These are phyloP conservation scores for Solanum pennellii DNA, from an alignment of 257 asterid species.

Conservation along the genomic window DNA sequence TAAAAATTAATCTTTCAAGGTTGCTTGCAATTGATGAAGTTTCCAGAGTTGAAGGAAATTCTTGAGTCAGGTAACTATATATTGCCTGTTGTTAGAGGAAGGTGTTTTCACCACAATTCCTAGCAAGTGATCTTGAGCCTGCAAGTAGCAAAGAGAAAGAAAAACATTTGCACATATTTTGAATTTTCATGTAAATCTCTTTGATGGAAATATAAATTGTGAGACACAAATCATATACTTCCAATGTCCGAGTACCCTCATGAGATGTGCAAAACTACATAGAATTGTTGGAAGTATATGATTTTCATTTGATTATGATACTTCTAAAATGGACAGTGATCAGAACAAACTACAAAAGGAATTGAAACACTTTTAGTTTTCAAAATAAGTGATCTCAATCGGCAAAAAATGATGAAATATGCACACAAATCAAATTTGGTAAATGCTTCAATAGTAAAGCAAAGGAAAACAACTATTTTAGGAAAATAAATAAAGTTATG, in stretches of 20 bases:
- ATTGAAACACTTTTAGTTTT: neutral
- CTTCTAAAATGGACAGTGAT: neutral
- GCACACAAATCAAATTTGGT: too few species aligned
- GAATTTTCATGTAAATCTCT: neutral
- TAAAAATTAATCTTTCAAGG: conserved; percentile 8
- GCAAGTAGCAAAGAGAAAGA: conserved; percentile 15
- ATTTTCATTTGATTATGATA: neutral
- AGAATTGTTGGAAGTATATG: neutral
- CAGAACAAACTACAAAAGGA: neutral
- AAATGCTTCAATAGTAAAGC: too few species aligned
- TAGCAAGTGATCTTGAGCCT: conserved; percentile 87
- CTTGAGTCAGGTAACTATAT: conserved; percentile 74
- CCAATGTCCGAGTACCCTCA: neutral
- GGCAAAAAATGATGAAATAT: neutral
- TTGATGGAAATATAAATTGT: neutral
- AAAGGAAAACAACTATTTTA: too few species aligned
- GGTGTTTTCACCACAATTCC: conserved; percentile 76
- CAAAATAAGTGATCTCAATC: neutral
- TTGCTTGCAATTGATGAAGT: conserved; percentile 23
- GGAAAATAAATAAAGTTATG: too few species aligned
- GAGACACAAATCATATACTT: neutral
- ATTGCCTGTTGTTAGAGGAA: conserved; percentile 51
- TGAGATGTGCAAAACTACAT: neutral
- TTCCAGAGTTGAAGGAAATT: conserved; percentile 33
- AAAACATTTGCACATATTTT: neutral